Conservation (phyloP, 108 stramenopile species). For the Craspedostauros australis region DNA sequence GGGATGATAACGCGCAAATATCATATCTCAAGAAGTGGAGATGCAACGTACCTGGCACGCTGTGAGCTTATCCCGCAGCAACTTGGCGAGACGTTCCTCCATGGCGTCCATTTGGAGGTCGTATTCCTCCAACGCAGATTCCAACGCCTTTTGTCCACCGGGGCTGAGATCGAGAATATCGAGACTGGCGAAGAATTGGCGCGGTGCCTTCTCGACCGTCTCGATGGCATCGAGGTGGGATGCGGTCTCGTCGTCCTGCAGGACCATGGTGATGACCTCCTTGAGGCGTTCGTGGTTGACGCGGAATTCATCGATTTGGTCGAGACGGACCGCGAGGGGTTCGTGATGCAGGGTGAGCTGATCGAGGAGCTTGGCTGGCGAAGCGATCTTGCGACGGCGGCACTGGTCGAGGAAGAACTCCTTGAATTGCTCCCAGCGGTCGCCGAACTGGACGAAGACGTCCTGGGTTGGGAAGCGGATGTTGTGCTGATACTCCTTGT, state of each 20-base stretch:
- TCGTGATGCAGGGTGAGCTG: constrained; percentile 66
- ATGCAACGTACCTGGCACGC: constrained; percentile 42
- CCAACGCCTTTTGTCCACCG: constrained; percentile 57
- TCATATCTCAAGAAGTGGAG: not conserved
- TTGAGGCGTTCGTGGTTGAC: constrained; percentile 63
- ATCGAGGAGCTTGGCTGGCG: constrained; percentile 67
- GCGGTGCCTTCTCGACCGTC: constrained; percentile 68
- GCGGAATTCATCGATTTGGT: constrained; percentile 69
- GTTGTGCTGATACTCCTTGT: constrained; percentile 57
- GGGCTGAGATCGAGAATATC: constrained; percentile 67
- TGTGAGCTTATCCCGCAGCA: constrained; percentile 78
- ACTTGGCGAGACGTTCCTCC: constrained; percentile 68
- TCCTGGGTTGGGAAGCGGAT: constrained; percentile 63
- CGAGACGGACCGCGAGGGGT: constrained; percentile 57
- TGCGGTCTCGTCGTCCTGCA: constrained; percentile 42
- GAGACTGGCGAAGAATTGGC: constrained; percentile 50
- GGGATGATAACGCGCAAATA: not conserved
- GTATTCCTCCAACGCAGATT: constrained; percentile 68
- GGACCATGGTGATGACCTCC: constrained; percentile 58
- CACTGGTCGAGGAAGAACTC: constrained; percentile 70
- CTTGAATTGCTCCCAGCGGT: constrained; percentile 52
- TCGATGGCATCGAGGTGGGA: constrained; percentile 42
- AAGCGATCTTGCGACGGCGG: constrained; percentile 46
- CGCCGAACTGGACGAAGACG: constrained; percentile 74
- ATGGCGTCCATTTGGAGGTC: constrained; percentile 80